Base-by-base conservation (phyloP, 192 early-diverging fungal species). In the Podila epicladia region DNA sequence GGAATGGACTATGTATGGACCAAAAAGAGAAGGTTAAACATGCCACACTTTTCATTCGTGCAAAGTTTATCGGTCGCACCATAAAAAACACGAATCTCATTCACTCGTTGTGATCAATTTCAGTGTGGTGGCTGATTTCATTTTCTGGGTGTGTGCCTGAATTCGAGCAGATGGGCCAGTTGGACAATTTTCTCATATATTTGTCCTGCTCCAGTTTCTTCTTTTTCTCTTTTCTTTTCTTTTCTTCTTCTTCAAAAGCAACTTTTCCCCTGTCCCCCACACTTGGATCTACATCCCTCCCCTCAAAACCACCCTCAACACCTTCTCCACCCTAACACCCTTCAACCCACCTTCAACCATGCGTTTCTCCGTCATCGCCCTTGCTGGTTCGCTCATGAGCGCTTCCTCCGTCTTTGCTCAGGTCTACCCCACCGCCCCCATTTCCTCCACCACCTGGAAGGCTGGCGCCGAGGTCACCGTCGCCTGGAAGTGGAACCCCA, bases 381-480 rank as follows among this genome's bases (percentile, higher is more conserved):
- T 55, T 55, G 22, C 53, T 55, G 53, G 53, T 55, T 55, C 53
- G 53, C 53, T 55, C 53, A 24, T 55, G 53, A 55, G 53, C 53
- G 53, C 53, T 55, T n/a, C 53, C 53, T 55, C 53, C 53, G 53
- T 55, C 24, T 55, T 24, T 12, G 53, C 53, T 26, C 53, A 55
- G 53, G 53, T 55, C 53, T 55, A 55, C 53, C 53, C 53, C 53
- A 55, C 53, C 53, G 53, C 53, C n/a, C 53, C 53, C 53, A 55
- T 55, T n/a, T 9, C 53, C 53, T 9, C 53, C 53, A 55, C 53
- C 53, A 11, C 11, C 53, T 55, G 53, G 53, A 55, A 55, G 53
- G 53, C 53, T 26, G 53, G 53, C 22, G 0, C 53, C n/a, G 24
- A 20, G 1, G 53, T 55, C 53, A 55, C 53, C n/a, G 53, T 55